Evolutionary conservation across 176 grass and related monocot genomes (phyloP).

Genomic region (Aegilops bicornis): DNA sequence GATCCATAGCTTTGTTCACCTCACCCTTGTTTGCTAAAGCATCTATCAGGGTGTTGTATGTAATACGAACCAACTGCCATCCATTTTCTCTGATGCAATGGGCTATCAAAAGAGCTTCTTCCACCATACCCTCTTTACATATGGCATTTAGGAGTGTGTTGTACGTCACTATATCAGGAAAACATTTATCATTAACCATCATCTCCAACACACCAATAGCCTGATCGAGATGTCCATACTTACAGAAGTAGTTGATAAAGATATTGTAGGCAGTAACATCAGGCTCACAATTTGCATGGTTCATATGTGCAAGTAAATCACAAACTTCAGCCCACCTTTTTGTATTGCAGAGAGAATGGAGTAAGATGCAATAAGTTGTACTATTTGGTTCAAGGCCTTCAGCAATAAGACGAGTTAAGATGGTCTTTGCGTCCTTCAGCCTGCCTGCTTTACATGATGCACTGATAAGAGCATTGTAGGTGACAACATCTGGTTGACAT

Average conservation of each 20-base stretch:
- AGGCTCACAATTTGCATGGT: constrained; percentile 43
- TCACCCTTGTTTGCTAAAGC: constrained; percentile 62
- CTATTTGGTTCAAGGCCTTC: constrained; percentile 61
- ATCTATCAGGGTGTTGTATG: constrained; percentile 80
- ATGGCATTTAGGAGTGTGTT: constrained; percentile 72
- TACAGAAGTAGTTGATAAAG: constrained; percentile 76
- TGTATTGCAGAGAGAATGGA: constrained; percentile 57
- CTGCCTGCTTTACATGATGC: constrained; percentile 63
- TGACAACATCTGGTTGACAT: constrained; percentile 59
- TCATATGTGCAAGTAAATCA: constrained; percentile 56
- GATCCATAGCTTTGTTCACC: constrained; percentile 47
- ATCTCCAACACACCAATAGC: constrained; percentile 67
- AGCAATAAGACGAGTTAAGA: constrained; percentile 42
- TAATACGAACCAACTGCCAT: constrained; percentile 53
- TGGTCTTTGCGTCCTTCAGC: constrained; percentile 42
- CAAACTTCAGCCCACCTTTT: constrained; percentile 61
- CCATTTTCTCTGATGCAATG: constrained; percentile 54
- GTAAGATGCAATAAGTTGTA: constrained; percentile 69
- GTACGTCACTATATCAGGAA: constrained; percentile 76
- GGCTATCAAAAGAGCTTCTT: constrained; percentile 60
- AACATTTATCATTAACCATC: constrained; percentile 56
- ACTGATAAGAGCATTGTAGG: constrained; percentile 69
- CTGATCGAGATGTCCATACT: constrained; percentile 55
- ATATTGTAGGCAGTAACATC: constrained; percentile 76
- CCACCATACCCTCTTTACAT: constrained; percentile 56